Conservation (phyloP, 257 asterid genomes). For the Leonotis leonurus region DNA sequence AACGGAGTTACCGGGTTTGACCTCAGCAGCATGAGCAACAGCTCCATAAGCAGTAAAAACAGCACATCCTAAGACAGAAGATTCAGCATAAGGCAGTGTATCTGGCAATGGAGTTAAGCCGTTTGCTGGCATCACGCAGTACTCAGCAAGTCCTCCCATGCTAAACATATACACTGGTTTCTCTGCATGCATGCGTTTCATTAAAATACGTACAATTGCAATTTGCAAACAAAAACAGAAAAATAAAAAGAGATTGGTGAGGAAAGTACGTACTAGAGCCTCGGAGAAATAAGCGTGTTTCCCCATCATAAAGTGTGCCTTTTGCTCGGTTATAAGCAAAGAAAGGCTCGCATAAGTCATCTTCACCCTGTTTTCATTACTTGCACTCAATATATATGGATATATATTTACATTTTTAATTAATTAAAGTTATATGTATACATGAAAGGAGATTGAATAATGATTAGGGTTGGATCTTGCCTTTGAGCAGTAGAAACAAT, state of each 20-base stretch:
- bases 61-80: conserved; percentile 95
- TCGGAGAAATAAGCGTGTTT: conserved; percentile 88
- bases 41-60: conserved; percentile 99
- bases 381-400: too few species aligned
- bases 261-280: conserved; percentile 45
- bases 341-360: conserved; percentile 88
- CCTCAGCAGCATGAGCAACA: conserved; percentile 97
- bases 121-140: conserved; percentile 90
- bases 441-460: too few species aligned
- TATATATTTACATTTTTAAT: too few species aligned
- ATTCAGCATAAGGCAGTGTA: conserved; percentile 83
- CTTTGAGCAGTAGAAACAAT: conserved; percentile 90
- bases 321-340: conserved; percentile 92
- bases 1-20: conserved; percentile 80
- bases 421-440: too few species aligned
- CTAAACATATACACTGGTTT: conserved; percentile 97
- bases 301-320: conserved; percentile 97
- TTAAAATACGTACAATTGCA: too few species aligned
- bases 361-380: conserved; percentile 89
- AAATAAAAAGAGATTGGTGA: background rate
- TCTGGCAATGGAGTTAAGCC: conserved; percentile 71
- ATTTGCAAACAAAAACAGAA: background rate
- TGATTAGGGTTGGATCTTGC: too few species aligned
- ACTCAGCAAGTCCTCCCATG: conserved; percentile 99
- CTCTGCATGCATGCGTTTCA: too few species aligned